Evolutionary conservation across 202 grass and related monocot species (phyloP).

Genomic region (Zoysia matrella): DNA sequence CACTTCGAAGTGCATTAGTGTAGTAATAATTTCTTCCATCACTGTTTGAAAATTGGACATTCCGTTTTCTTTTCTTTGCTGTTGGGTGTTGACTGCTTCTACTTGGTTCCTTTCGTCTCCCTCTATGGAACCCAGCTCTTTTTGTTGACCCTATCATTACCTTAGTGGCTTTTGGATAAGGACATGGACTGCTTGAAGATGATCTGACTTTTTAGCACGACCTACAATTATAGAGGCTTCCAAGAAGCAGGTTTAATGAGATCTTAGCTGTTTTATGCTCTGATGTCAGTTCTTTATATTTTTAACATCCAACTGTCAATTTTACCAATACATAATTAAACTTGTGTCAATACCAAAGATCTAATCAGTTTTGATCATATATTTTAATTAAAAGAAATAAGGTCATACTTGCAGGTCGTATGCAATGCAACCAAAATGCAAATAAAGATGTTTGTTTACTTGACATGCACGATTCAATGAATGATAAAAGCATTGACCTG

Average conservation of each 20-base stretch:
- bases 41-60: neutral
- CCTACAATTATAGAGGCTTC: slow-evolving; percentile 32
- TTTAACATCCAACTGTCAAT: slow-evolving; percentile 18
- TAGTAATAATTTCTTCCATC: neutral
- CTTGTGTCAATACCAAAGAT: slow-evolving; percentile 1
- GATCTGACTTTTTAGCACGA: slow-evolving; percentile 48
- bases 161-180: slow-evolving; percentile 38
- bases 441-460: slow-evolving; percentile 24
- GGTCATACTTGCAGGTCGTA: slow-evolving; percentile 43
- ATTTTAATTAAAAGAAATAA: slow-evolving; percentile 39
- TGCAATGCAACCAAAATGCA: slow-evolving; percentile 21
- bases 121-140: neutral
- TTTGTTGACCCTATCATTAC: slow-evolving; percentile 3
- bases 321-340: slow-evolving; percentile 23
- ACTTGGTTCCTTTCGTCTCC: neutral
- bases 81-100: slow-evolving; percentile 12
- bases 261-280: slow-evolving; percentile 15
- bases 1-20: neutral
- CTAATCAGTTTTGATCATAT: slow-evolving; percentile 20
- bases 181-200: slow-evolving; percentile 40
- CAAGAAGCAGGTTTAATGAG: slow-evolving; percentile 27
- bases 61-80: neutral
- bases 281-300: too few relatives aligned
- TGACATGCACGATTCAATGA: slow-evolving; percentile 47
- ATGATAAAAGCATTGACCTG: slow-evolving; percentile 66